Base-by-base conservation (phyloP, 1,139 yeast species). In the Suhomyces anneliseae region DNA sequence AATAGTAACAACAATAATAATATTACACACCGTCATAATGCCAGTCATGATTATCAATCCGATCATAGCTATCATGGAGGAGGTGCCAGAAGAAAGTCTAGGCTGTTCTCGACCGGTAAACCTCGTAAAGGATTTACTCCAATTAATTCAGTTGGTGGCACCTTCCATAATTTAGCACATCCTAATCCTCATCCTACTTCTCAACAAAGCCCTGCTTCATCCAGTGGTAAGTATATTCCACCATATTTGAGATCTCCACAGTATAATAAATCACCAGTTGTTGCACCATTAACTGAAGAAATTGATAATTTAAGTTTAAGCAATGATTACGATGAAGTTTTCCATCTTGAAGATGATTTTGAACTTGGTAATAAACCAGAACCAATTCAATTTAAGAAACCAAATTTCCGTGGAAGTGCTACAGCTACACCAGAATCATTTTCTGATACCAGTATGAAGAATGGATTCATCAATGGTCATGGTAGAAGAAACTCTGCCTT, bases 271-370 rank as follows among this genome's bases (percentile, higher is more conserved):
- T 70, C 77, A 6, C 76, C 78, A 5, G 61, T 61, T 9, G 57
- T 70, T 38, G 68, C 60, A 8, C 73, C 76, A 9, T 60, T 72
- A 42, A 55, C 64, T n/a, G 78, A 73, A 51, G 72, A 70, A 35
- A 64, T 75, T 43, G 78, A 71, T 41, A 59, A 64, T 43, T 58
- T 75, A 49, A 60, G 59, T 26, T 62, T 74, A 45, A 54, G 54
- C 39, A 57, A 58, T 39, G 69, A 65, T 46, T 64, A 64, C 45
- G 78, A 72, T 45, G 79, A 70, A 48, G 78, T 75, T 7, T 75
- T 75, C 54, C 76, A 73, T 42, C 66, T 75, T 50, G 80, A 75
- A 54, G 78, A 68, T 44, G 79, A 74, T 55, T 70, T 68, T 50
- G 73, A 68, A 5, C 45, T 56, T 47, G 54, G 50, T 10, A 35